Conservation (phyloP, 108 stramenopile genomes). For the Nannochloropsis gaditana region DNA sequence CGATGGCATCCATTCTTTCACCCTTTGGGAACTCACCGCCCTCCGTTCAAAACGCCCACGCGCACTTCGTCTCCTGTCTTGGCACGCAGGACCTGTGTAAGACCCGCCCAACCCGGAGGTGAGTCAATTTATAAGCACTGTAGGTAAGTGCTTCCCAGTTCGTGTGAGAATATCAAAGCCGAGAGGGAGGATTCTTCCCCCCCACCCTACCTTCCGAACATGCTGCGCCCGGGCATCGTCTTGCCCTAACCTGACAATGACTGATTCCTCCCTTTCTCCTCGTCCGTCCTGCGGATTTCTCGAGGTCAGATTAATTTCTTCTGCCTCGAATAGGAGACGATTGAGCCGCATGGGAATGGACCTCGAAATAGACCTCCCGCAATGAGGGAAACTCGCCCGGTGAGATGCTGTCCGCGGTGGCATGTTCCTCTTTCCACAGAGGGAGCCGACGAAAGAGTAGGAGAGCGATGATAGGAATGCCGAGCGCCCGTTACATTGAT, state of each 20-base stretch:
- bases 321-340: not conserved
- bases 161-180: no score
- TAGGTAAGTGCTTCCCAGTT: no score
- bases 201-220: not conserved
- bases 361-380: not conserved
- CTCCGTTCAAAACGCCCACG: not conserved
- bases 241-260: not conserved
- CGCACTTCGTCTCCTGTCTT: not conserved
- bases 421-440: no score
- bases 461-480: no score
- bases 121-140: no score
- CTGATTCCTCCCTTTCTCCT: not conserved
- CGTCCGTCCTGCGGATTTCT: not conserved
- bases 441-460: no score
- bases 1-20: not conserved
- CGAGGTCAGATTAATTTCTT: not conserved
- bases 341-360: not conserved
- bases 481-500: no score
- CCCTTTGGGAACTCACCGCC: not conserved
- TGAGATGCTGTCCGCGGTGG: no score
- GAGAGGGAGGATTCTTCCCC: not conserved
- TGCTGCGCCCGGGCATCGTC: slow-evolving; percentile 21
- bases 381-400: not conserved
- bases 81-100: not conserved
- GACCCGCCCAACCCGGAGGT: no score